These are phyloP conservation scores for Boletus reticuloceps DNA, from an alignment of 768 basidiomycete species.

Conservation along the genomic window DNA sequence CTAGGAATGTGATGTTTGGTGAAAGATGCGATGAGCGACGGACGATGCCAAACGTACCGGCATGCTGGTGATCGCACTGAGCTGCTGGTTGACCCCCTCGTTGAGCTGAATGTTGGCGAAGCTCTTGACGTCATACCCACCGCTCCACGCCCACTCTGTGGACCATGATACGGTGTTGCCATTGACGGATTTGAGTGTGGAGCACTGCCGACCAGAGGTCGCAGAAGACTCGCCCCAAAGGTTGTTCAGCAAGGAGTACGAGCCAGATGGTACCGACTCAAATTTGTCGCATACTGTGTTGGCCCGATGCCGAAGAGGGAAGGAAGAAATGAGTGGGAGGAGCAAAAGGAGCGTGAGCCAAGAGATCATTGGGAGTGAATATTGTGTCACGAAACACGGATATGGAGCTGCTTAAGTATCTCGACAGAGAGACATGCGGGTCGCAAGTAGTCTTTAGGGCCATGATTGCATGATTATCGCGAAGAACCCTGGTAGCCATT, in stretches of 20 bases:
- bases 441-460: not conserved
- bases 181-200: slow-evolving; percentile 41
- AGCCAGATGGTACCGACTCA: slow-evolving; percentile 43
- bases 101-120: slow-evolving; percentile 58
- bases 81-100: slow-evolving; percentile 47
- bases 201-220: slow-evolving; percentile 50
- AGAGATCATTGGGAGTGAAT: slow-evolving; percentile 10
- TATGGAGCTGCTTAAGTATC: slow-evolving; percentile 11
- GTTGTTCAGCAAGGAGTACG: slow-evolving; percentile 51
- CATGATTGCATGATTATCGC: not conserved
- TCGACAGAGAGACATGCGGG: not conserved
- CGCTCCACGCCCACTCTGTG: slow-evolving; percentile 53
- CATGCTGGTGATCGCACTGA: slow-evolving; percentile 53
- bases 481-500: not conserved
- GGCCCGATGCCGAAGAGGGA: not conserved
- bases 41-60: slow-evolving; percentile 38
- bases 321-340: slow-evolving; percentile 21
- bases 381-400: not conserved
- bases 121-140: slow-evolving; percentile 60
- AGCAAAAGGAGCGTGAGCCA: slow-evolving; percentile 11
- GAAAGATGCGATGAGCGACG: not conserved
- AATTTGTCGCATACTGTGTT: slow-evolving; percentile 44
- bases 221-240: slow-evolving; percentile 43
- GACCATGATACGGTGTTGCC: slow-evolving; percentile 48
- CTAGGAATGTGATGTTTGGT: slow-evolving; percentile 28